These are phyloP conservation scores for Prunella vulgaris DNA, from an alignment of 257 asterid species.

Conservation along the genomic window DNA sequence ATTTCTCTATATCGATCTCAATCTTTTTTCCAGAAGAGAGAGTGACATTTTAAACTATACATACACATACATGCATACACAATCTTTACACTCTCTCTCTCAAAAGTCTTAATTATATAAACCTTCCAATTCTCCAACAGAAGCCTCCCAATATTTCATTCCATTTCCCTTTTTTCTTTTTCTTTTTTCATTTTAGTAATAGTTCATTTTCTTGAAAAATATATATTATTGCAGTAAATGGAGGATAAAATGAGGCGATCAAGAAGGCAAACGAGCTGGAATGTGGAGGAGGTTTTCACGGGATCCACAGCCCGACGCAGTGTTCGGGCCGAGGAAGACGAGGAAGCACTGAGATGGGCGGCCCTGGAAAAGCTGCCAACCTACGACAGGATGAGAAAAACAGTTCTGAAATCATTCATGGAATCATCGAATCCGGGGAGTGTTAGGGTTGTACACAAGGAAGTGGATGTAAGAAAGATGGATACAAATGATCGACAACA, in stretches of 20 bases:
- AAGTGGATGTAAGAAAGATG: slow-evolving; percentile 50
- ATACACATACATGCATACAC: not conserved
- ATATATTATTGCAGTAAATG: not conserved
- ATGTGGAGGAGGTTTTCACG: slow-evolving; percentile 49
- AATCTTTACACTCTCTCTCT: not conserved
- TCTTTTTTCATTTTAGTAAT: too few species aligned
- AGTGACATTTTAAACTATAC: not conserved
- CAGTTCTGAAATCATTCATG: slow-evolving; percentile 41
- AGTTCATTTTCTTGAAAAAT: not conserved
- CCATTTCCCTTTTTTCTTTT: too few species aligned
- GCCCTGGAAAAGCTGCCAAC: slow-evolving; percentile 87
- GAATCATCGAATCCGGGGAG: slow-evolving; percentile 29
- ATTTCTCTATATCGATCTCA: not conserved
- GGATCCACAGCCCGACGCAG: slow-evolving; percentile 32
- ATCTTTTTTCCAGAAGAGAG: not conserved
- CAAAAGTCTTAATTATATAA: not conserved
- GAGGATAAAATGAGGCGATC: slow-evolving; percentile 32
- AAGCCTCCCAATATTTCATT: not conserved
- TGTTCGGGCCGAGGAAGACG: slow-evolving; percentile 60
- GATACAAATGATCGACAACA: slow-evolving; percentile 37
- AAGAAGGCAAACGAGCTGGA: slow-evolving; percentile 41
- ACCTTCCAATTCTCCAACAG: slow-evolving; percentile 12
- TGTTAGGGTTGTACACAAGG: slow-evolving; percentile 39
- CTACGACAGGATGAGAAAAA: slow-evolving; percentile 63
- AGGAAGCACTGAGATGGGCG: slow-evolving; percentile 86